phyloP scores from a whole-genome alignment of 352 stramenopile genomes.

The Phytophthora chlamydospora region DNA sequence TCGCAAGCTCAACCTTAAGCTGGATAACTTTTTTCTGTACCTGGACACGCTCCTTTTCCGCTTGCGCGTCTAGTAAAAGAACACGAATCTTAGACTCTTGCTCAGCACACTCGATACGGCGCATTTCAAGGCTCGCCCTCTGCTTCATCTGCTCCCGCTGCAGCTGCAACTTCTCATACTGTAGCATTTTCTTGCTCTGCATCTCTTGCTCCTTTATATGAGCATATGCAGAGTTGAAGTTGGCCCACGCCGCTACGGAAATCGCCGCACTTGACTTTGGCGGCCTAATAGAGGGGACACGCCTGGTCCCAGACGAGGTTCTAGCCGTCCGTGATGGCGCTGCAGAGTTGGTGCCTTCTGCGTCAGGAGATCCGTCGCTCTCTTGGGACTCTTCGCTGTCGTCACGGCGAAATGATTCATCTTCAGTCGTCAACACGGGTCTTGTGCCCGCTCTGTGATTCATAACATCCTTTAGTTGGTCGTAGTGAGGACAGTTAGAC shows the following conservation, averaged over 20 bases:
- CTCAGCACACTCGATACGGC: conserved; percentile 7
- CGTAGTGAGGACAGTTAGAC: conserved; percentile 21
- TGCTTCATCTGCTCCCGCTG: conserved; percentile 11
- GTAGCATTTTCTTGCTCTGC: conserved; percentile 5
- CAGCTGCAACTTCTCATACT: conserved; percentile 8
- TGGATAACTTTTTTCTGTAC: conserved; percentile 4
- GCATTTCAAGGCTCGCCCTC: conserved; percentile 8
- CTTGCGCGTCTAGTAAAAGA: conserved; percentile 10
- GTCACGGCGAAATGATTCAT: neutral
- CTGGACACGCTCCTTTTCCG: neutral
- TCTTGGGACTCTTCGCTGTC: neutral
- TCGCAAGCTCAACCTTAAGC: conserved; percentile 14
- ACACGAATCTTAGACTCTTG: conserved; percentile 15
- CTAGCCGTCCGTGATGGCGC: neutral
- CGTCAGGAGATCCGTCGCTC: neutral
- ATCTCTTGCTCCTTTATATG: conserved; percentile 4
- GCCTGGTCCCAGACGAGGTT: too few relatives aligned
- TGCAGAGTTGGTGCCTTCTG: neutral
- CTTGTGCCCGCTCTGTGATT: conserved; percentile 13
- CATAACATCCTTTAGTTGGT: conserved; percentile 19
- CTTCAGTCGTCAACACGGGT: conserved; percentile 20
- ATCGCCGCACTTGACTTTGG: conserved; percentile 1
- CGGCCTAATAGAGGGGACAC: neutral
- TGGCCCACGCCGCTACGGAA: conserved; percentile 14
- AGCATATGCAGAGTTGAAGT: conserved; percentile 6